These are phyloP conservation scores for Entonaema liquescens DNA, from an alignment of 495 filamentous ascomycete genomes.

Conservation along the genomic window DNA sequence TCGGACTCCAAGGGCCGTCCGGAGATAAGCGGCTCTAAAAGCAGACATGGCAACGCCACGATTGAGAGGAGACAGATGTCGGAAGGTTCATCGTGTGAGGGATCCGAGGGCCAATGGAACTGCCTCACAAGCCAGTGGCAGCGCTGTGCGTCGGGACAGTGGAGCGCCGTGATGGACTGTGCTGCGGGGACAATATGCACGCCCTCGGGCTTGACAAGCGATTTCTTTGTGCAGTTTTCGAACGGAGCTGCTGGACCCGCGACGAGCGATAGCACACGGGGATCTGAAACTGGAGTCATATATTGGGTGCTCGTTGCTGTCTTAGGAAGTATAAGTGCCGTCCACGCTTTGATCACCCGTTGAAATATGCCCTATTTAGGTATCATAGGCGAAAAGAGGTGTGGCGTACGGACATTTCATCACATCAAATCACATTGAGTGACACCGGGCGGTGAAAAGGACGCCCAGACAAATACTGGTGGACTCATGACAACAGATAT, in stretches of 20 bases:
- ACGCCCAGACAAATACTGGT: too few relatives aligned
- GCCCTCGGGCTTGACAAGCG: constrained; percentile 45
- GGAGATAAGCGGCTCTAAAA: not conserved
- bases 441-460: too few relatives aligned
- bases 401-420: too few relatives aligned
- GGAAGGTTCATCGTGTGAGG: constrained; percentile 36
- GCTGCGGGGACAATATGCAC: constrained; percentile 47
- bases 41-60: not conserved
- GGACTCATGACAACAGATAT: not conserved
- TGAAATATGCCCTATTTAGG: not conserved
- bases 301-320: not conserved
- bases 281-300: not conserved
- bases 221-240: constrained; percentile 40
- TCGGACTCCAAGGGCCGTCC: not conserved
- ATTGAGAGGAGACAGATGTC: constrained; percentile 25
- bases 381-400: not conserved
- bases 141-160: constrained; percentile 49
- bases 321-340: not conserved
- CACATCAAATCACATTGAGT: too few relatives aligned
- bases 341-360: not conserved
- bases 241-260: constrained; percentile 28
- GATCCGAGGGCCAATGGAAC: constrained; percentile 52
- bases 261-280: constrained; percentile 9
- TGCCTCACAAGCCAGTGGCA: constrained; percentile 50
- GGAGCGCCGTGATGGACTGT: constrained; percentile 46